phyloP scores from a whole-genome alignment of 1,284 basidiomycete genomes.

The Naganishia cerealis region DNA sequence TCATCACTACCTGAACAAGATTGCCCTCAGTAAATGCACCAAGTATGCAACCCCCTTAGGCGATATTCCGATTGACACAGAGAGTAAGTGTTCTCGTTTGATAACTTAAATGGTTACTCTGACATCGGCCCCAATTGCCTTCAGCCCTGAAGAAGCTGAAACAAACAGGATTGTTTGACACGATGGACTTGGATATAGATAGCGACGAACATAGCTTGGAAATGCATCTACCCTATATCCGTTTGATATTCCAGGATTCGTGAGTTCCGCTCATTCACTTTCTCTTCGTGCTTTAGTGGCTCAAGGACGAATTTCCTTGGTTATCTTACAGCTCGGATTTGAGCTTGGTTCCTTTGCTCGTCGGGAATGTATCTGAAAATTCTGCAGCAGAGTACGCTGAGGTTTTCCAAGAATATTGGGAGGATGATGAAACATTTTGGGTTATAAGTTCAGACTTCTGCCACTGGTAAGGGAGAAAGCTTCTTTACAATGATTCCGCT shows the following conservation, averaged over 20 bases:
- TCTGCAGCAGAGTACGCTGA: conserved; percentile 67
- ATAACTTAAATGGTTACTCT: background rate
- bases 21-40: conserved; percentile 75
- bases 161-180: conserved; percentile 68
- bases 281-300: background rate
- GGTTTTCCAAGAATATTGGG: conserved; percentile 76
- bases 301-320: background rate
- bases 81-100: conserved; percentile 62
- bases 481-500: background rate
- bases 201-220: conserved; percentile 97
- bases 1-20: conserved; percentile 81
- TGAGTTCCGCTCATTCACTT: conserved; percentile 16
- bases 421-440: conserved; percentile 74
- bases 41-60: conserved; percentile 86
- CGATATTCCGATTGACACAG: conserved; percentile 70
- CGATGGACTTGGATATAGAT: conserved; percentile 70
- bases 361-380: conserved; percentile 72
- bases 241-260: conserved; percentile 80
- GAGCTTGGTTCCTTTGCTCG: conserved; percentile 82
- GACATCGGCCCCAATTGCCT: background rate
- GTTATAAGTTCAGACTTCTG: conserved; percentile 96
- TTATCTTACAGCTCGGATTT: conserved; percentile 55
- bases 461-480: conserved; percentile 70
- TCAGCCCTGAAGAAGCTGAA: conserved; percentile 70
- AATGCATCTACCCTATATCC: conserved; percentile 93